Evolutionary conservation across 2,329 filamentous ascomycete genomes (phyloP).

Genomic region (Fusarium siculi): DNA sequence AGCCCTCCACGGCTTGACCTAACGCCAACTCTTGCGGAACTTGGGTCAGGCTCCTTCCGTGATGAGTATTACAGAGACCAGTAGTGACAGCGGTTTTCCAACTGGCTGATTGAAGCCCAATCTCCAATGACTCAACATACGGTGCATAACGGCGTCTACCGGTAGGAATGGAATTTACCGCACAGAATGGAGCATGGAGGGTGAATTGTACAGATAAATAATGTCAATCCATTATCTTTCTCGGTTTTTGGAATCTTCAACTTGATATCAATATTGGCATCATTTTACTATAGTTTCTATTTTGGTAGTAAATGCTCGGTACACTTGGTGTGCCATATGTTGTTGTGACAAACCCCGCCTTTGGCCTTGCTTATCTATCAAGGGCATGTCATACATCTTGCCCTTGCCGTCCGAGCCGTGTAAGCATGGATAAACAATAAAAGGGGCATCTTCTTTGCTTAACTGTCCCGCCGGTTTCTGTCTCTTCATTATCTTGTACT

Average conservation of each 20-base stretch:
- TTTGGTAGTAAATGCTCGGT: not conserved
- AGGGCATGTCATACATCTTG: not conserved
- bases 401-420: not conserved
- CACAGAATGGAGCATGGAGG: accelerated
- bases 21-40: not conserved
- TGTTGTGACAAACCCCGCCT: not conserved
- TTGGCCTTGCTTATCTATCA: not conserved
- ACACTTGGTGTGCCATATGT: not conserved
- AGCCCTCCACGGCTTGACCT: not conserved
- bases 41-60: not conserved
- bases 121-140: too few relatives aligned
- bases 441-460: not conserved
- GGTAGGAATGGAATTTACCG: accelerated
- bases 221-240: accelerated
- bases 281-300: not conserved
- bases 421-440: not conserved
- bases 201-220: not conserved
- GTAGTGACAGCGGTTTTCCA: too few relatives aligned
- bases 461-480: accelerated
- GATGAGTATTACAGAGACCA: not conserved
- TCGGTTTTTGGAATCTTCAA: not conserved
- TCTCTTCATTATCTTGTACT: not conserved
- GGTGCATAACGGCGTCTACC: too few relatives aligned
- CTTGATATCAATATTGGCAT: accelerated
- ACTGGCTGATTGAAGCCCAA: too few relatives aligned